Conservation (phyloP, 2,329 filamentous ascomycete genomes). For the Fusarium napiforme region DNA sequence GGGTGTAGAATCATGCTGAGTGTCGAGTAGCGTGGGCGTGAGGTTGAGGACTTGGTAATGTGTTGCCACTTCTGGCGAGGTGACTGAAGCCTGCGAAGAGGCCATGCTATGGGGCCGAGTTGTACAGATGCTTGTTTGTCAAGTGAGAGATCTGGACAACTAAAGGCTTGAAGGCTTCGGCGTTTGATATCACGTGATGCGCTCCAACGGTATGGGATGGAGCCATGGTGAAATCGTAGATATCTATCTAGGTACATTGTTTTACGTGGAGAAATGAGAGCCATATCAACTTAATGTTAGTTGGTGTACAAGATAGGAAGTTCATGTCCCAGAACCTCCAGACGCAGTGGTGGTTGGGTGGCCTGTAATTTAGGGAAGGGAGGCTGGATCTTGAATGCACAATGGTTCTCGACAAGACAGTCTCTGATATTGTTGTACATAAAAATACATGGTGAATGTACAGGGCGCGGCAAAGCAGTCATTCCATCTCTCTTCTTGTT, state of each 20-base stretch:
- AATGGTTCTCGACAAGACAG: conserved; percentile 16
- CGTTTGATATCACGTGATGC: conserved; percentile 41
- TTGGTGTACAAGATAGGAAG: not conserved
- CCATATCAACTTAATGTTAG: not conserved
- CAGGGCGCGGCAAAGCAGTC: conserved; percentile 37
- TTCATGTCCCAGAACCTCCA: not conserved
- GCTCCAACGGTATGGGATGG: not conserved
- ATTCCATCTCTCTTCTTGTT: conserved; percentile 29
- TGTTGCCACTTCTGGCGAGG: conserved; percentile 51
- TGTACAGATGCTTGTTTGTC: not conserved
- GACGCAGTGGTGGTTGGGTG: not conserved
- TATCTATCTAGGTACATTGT: not conserved
- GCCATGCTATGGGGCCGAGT: conserved; percentile 12
- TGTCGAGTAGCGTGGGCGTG: conserved; percentile 59
- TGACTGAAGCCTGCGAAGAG: conserved; percentile 7
- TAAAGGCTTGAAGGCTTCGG: conserved; percentile 9
- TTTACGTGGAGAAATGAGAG: not conserved
- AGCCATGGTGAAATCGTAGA: not conserved
- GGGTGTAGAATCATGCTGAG: conserved; percentile 55
- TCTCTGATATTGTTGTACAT: conserved; percentile 42
- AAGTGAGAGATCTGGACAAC: not conserved
- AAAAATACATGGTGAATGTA: conserved; percentile 51
- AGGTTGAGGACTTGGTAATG: conserved; percentile 72
- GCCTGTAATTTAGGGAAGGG: not conserved
- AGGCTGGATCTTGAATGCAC: not conserved